A percentile compares a stretch with the other conserved stretches of the same genome.
These are phyloP conservation scores for Lactifluus echinatus DNA, from an alignment of 768 basidiomycete genomes.

Conservation along the genomic window DNA sequence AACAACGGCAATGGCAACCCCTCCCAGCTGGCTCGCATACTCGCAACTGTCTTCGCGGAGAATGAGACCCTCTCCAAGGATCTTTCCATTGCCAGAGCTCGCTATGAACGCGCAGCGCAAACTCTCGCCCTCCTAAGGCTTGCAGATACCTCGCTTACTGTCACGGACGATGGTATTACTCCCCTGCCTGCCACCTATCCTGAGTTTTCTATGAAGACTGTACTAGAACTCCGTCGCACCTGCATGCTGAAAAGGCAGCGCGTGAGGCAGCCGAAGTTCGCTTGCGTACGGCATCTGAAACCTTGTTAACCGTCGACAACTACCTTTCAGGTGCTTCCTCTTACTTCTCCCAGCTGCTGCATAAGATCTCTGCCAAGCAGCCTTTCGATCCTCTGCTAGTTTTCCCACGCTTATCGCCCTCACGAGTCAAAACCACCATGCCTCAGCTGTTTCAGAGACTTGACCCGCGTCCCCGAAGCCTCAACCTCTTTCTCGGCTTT, in stretches of 20 bases:
- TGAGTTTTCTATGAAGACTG: constrained; percentile 13
- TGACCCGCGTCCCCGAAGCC: constrained; percentile 33
- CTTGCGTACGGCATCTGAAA: constrained; percentile 16
- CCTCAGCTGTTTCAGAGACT: constrained; percentile 21
- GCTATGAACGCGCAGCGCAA: constrained; percentile 18
- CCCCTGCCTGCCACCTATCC: constrained; percentile 7
- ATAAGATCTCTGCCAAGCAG: constrained; percentile 12
- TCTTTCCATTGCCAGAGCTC: constrained; percentile 12
- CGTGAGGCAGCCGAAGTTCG: constrained; percentile 18
- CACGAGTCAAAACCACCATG: neutral
- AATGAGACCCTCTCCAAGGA: constrained; percentile 18
- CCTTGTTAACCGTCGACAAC: constrained; percentile 19
- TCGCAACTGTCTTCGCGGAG: constrained; percentile 20
- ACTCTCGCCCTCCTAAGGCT: constrained; percentile 14
- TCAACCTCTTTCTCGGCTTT: constrained; percentile 32
- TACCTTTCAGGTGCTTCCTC: constrained; percentile 16
- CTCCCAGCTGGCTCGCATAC: constrained; percentile 19
- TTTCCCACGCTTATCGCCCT: constrained; percentile 8
- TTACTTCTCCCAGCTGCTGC: constrained; percentile 17
- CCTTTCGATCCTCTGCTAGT: constrained; percentile 12
- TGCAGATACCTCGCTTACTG: neutral
- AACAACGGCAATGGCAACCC: constrained; percentile 6
- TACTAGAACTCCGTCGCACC: constrained; percentile 16
- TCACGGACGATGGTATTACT: constrained; percentile 3
- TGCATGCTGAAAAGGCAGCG: constrained; percentile 17